Percentiles rank a stretch among this genome's conserved stretches.
phyloP scores from a whole-genome alignment of 495 filamentous ascomycete species.

The Penicillium diatomitis region DNA sequence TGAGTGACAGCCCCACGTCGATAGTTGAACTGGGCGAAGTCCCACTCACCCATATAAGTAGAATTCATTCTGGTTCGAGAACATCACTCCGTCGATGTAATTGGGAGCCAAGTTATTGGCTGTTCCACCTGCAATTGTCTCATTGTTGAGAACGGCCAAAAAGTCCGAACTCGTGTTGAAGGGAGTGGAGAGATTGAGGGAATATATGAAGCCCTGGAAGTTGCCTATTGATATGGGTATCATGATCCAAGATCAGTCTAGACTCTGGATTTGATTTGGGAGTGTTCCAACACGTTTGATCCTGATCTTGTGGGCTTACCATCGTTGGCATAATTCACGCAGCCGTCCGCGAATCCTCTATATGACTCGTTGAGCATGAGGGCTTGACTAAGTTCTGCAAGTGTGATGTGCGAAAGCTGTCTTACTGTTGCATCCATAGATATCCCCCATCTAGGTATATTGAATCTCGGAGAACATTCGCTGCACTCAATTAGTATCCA shows the following conservation, averaged over 20 bases:
- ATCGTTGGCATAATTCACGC: slow-evolving; percentile 3
- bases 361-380: background rate
- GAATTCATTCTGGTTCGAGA: slow-evolving; percentile 55
- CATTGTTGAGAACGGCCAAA: slow-evolving; percentile 4
- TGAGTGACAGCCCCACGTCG: too few species aligned
- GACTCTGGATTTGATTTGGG: background rate
- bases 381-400: too few species aligned
- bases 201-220: slow-evolving; percentile 38
- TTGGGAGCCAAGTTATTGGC: slow-evolving; percentile 50
- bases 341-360: slow-evolving; percentile 19
- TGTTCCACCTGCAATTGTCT: slow-evolving; percentile 34
- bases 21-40: background rate
- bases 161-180: slow-evolving; percentile 29
- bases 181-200: slow-evolving; percentile 42
- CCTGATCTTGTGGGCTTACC: slow-evolving; percentile 2
- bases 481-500: slow-evolving; percentile 21
- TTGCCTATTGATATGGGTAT: slow-evolving; percentile 15
- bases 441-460: slow-evolving; percentile 61
- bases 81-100: slow-evolving; percentile 54
- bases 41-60: slow-evolving; percentile 31
- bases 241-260: slow-evolving; percentile 10
- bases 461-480: slow-evolving; percentile 53
- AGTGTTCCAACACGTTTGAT: background rate
- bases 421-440: slow-evolving; percentile 37
- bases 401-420: too few species aligned